These are phyloP conservation scores for Pyrenochaeta sp. DNA, from an alignment of 2,329 filamentous ascomycete species.

Conservation along the genomic window DNA sequence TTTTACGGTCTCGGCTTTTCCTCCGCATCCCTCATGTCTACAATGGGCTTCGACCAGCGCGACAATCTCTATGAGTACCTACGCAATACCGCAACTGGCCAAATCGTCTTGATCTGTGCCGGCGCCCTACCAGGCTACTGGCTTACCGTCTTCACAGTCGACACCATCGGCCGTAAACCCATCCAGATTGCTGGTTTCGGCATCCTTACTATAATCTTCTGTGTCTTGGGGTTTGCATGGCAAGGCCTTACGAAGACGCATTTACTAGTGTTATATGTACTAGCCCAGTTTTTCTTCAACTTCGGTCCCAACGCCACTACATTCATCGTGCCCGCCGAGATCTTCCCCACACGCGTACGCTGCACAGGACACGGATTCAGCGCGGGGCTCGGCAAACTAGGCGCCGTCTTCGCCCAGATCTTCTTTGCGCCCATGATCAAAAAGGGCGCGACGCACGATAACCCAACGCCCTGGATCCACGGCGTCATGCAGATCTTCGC, in stretches of 20 bases:
- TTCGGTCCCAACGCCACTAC: conserved; percentile 62
- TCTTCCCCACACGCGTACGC: conserved; percentile 60
- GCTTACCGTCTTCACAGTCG: conserved; percentile 77
- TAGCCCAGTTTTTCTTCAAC: conserved; percentile 63
- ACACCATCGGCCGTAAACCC: conserved; percentile 78
- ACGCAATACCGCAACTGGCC: conserved; percentile 78
- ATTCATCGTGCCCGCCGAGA: conserved; percentile 62
- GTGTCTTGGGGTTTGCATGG: conserved; percentile 60
- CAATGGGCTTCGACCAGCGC: conserved; percentile 75
- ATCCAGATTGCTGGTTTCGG: conserved; percentile 70
- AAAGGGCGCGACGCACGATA: conserved; percentile 61
- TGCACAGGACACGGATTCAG: conserved; percentile 59
- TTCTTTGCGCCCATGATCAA: conserved; percentile 61
- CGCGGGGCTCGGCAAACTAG: conserved; percentile 58
- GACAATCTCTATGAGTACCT: conserved; percentile 72
- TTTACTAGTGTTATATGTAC: conserved; percentile 57
- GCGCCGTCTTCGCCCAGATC: conserved; percentile 60
- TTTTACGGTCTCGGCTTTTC: conserved; percentile 71
- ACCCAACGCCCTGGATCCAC: conserved; percentile 71
- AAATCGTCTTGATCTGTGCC: conserved; percentile 79
- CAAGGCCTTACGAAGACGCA: conserved; percentile 53
- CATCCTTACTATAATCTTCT: conserved; percentile 59
- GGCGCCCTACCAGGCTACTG: conserved; percentile 85
- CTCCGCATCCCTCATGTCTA: conserved; percentile 74
- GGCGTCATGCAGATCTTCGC: conserved; percentile 81